A percentile compares a stretch with the other conserved stretches of the same genome.
Conservation (phyloP, 2,329 filamentous ascomycete genomes). For the Beauveria australis region DNA sequence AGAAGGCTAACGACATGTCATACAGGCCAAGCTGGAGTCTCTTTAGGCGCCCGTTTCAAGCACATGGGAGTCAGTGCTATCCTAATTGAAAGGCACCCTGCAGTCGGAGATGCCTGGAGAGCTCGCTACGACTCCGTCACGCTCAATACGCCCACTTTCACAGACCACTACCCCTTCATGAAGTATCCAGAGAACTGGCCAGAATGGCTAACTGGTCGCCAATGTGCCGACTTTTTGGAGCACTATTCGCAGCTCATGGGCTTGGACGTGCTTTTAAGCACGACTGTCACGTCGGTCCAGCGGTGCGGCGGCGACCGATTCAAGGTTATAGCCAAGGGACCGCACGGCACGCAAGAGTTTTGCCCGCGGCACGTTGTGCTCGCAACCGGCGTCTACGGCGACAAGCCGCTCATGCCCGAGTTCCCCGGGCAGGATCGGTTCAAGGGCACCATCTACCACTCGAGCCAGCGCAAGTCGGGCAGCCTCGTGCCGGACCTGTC, state of each 20-base stretch:
- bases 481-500: conserved; percentile 15
- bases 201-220: conserved; percentile 9
- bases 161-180: conserved; percentile 10
- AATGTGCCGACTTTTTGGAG: conserved; percentile 3
- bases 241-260: conserved; percentile 7
- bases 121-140: conserved; percentile 6
- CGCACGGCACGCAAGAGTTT: conserved; percentile 19
- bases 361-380: conserved; percentile 38
- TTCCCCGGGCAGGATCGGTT: conserved; percentile 33
- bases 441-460: conserved; percentile 35
- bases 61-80: not conserved
- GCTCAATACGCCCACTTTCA: conserved; percentile 10
- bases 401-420: conserved; percentile 27
- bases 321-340: conserved; percentile 22
- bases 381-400: conserved; percentile 36
- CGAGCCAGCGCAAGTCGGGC: conserved; percentile 27
- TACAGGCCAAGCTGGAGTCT: not conserved
- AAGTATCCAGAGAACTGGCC: conserved; percentile 6
- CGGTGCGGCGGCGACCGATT: conserved; percentile 27
- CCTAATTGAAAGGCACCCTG: not conserved
- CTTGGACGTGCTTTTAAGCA: not conserved
- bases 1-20: too few relatives aligned
- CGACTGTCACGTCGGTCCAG: conserved; percentile 26
- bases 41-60: not conserved
- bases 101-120: conserved; percentile 7